Base-by-base conservation (phyloP, 2,329 filamentous ascomycete species). In the Fusarium citri region DNA sequence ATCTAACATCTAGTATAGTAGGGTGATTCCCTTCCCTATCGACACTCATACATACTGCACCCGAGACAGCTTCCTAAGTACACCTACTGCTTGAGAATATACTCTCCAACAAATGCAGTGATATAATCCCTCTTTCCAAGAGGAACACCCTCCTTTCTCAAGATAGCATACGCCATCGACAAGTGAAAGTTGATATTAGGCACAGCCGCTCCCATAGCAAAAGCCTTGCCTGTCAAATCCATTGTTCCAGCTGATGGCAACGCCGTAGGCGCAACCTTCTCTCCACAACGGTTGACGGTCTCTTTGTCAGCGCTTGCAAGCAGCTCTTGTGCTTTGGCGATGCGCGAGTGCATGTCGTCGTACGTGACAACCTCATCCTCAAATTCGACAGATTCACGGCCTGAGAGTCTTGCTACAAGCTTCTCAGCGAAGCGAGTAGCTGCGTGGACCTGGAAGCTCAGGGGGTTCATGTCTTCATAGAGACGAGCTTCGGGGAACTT, bases 151-250 rank as follows among this genome's bases (percentile, higher is more conserved):
- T 86, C 83, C 67, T 81, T 83, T 59, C 89, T 80, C 68, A 91
- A 73, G 59, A 91, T 86, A 5, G 77, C 81, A 78, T 91, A 91
- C n/a, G 85, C 80, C 18, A 83, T 88, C 9, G 78, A 82, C 7
- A 86, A 69, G 73, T 91, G 89, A 74, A 91, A 91, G 77, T 82
- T 88, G 68, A 89, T 81, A 71, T 90, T 89, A 12, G 88, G 87
- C 26, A 88, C 65, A 4, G 80, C 82, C 74, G 82, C 86, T 2
- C 77, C 76, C 47, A 77, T 72, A 9, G 86, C 74, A 71, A 87
- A 89, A 1, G 79, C 77, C 48, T 73, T 53, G 14, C 73, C 74
- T 40, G 66, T 68, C 12, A 78, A 56, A 12, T 71, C 63, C 66
- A 71, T 72, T 20, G 62, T 54, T 12, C 65, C 64, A 5, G 47